Conservation (phyloP, 78 protist genomes). For the Paulinella micropora region DNA sequence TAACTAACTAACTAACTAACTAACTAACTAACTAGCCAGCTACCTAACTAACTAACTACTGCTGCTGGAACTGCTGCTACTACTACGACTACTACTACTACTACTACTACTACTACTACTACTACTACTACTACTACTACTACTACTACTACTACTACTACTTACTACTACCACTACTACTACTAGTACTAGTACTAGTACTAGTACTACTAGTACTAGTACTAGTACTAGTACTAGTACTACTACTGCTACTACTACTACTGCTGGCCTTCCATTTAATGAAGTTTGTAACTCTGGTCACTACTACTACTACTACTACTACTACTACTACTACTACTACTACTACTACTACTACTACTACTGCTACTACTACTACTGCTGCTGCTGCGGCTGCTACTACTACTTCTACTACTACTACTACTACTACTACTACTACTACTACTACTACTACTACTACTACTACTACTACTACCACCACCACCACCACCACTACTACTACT, state of each 20-base stretch:
- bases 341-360: background rate
- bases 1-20: no score
- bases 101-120: background rate
- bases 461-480: background rate
- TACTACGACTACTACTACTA: background rate
- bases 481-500: no score
- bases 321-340: background rate
- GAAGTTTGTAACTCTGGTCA: background rate
- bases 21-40: no score
- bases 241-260: no score
- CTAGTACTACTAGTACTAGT: no score
- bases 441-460: background rate
- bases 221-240: no score
- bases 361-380: background rate
- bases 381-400: background rate
- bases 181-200: no score
- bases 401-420: background rate
- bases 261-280: no score
- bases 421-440: background rate
- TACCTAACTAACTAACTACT: no score
- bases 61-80: background rate
- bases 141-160: background rate
- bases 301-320: background rate
- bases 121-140: background rate
- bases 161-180: no score